A percentile compares a stretch with the other conserved stretches of the same genome.
Evolutionary conservation across 306 rosid species (phyloP).

Genomic region (Inga leiocalycina): DNA sequence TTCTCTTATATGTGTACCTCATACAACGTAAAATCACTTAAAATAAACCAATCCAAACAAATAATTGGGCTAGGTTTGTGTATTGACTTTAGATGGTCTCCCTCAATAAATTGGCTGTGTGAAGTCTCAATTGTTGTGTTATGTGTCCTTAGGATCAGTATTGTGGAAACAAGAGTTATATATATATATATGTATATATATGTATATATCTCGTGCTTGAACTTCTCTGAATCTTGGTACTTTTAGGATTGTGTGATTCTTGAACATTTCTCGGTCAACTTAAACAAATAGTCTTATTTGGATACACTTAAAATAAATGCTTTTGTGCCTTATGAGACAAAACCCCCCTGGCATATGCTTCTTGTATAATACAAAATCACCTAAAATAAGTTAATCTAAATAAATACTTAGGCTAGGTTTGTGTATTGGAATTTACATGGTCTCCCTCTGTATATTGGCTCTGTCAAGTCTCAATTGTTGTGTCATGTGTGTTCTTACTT

Average conservation of each 20-base stretch:
- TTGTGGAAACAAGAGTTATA: background rate
- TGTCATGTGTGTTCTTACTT: background rate
- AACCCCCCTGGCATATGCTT: too few relatives aligned
- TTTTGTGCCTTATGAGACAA: too few relatives aligned
- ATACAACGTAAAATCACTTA: too few relatives aligned
- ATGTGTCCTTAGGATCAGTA: background rate
- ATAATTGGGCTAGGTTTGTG: background rate
- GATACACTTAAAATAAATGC: too few relatives aligned
- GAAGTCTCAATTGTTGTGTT: background rate
- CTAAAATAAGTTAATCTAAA: too few relatives aligned
- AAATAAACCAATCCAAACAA: too few relatives aligned
- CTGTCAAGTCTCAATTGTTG: background rate
- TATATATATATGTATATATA: background rate
- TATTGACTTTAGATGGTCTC: background rate
- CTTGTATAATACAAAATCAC: too few relatives aligned
- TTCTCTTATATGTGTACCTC: too few relatives aligned
- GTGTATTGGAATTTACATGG: background rate
- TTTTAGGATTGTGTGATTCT: constrained; percentile 15
- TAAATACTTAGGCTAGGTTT: background rate
- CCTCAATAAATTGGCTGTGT: constrained; percentile 3
- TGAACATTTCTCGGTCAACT: constrained; percentile 2
- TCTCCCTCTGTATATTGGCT: constrained; percentile 12
- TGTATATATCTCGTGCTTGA: background rate
- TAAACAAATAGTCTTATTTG: background rate
- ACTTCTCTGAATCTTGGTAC: background rate